Base-by-base conservation (phyloP, 2,329 filamentous ascomycete species). In the Leptosphaerulina australis region DNA sequence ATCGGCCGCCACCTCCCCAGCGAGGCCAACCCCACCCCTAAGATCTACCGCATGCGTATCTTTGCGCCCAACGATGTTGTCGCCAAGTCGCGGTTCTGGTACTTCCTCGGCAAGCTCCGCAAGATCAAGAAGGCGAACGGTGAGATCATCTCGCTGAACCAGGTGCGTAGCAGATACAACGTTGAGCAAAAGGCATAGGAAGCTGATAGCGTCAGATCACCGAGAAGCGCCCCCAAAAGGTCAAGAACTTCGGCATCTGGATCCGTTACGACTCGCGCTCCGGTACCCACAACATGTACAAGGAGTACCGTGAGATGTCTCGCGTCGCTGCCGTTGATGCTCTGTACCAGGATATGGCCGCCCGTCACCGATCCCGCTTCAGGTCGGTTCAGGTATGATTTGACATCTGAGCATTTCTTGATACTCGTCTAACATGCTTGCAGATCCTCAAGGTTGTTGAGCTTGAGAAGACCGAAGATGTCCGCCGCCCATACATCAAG, bases 211-310 rank as follows among this genome's bases (percentile, higher is more conserved):
- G 41, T 28, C 28, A 96, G 92, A 95, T 99, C 83, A 81, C 86
- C 82, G 94, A 99, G 91, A 97, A 97, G 88, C 91, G 91, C 80
- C 94, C 94, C 74, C 84, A 92, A 76, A 97, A 96, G 86, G 92
- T 99, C 86, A 99, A 99, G 91, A 99, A 97, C 90, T 97, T 99
- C 79, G 94, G 94, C 79, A 88, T 99, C 87, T 99, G 95, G 95
- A 88, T 99, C 83, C 92, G 95, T 78, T 99, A 99, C 84, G 93
- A 99, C 83, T 99, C 95, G 60, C 93, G 94, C 81, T 97, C 94
- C 73, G 94, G 94, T 73, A 99, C 94, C 74, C 94, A 99, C 91
- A 99, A 99, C 89, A 99, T 99, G 94, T 99, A 99, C 91, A 97
- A 97, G 88, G 94, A 99, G 88, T 97, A 97, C 89, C 90, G 94